Evolutionary conservation across 2,329 filamentous ascomycete species (phyloP).

Genomic region (Pseudocercospora fijiensis): DNA sequence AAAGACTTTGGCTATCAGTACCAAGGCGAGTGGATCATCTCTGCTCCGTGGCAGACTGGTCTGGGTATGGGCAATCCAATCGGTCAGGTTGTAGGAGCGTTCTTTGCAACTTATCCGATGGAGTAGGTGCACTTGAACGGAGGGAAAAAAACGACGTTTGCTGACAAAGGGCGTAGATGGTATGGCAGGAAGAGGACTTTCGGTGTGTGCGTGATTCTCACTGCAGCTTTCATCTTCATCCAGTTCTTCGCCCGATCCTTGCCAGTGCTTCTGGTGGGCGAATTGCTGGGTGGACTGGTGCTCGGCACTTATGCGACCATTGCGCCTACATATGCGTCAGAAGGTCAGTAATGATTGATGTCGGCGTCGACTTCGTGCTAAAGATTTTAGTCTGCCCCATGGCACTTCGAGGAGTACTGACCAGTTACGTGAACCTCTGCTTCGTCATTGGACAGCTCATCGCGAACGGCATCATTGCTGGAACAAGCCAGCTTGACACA

Average conservation of each 20-base stretch:
- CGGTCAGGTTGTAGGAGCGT: constrained; percentile 57
- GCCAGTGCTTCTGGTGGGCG: constrained; percentile 57
- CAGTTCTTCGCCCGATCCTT: constrained; percentile 62
- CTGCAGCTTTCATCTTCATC: constrained; percentile 58
- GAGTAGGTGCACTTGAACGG: constrained; percentile 16
- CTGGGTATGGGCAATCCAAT: constrained; percentile 55
- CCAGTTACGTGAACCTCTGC: constrained; percentile 61
- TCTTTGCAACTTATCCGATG: constrained; percentile 41
- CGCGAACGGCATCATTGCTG: constrained; percentile 44
- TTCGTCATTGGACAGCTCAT: constrained; percentile 64
- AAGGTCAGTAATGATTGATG: constrained; percentile 11
- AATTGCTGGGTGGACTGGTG: constrained; percentile 61
- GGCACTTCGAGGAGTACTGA: constrained; percentile 57
- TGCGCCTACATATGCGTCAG: constrained; percentile 47
- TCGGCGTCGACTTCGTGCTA: not conserved
- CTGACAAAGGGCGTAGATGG: constrained; percentile 15
- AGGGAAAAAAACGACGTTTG: not conserved
- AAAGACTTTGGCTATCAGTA: constrained; percentile 56
- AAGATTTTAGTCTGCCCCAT: constrained; percentile 52
- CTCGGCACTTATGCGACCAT: constrained; percentile 61
- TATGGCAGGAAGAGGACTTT: constrained; percentile 38
- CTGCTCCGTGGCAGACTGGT: constrained; percentile 43
- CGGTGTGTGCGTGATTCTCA: constrained; percentile 37
- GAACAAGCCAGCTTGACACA: constrained; percentile 33
- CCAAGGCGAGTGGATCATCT: constrained; percentile 41